Conservation (phyloP, 2,329 filamentous ascomycete genomes). For the Monosporascus sp. region DNA sequence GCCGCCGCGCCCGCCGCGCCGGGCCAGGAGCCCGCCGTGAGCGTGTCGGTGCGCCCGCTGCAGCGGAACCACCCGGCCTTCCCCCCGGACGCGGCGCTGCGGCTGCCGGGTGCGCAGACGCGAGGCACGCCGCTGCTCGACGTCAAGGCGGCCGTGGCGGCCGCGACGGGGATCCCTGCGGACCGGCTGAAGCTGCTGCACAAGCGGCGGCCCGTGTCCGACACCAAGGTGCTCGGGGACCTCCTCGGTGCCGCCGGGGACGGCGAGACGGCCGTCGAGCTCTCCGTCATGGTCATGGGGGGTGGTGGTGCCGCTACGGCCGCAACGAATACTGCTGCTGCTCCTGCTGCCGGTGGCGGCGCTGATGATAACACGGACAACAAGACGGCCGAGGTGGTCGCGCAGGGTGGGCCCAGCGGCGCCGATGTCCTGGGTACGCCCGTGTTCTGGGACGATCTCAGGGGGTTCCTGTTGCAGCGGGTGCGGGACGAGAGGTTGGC, state of each 20-base stretch:
- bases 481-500: constrained; percentile 66
- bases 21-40: constrained; percentile 48
- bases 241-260: constrained; percentile 45
- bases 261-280: constrained; percentile 54
- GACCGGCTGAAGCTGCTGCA: constrained; percentile 82
- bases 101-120: constrained; percentile 52
- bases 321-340: constrained; percentile 31
- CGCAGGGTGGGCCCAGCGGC: constrained; percentile 47
- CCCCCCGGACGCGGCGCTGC: constrained; percentile 49
- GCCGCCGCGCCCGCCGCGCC: constrained; percentile 36
- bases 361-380: too few relatives aligned
- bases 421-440: constrained; percentile 59
- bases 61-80: constrained; percentile 63
- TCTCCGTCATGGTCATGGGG: constrained; percentile 84
- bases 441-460: constrained; percentile 83
- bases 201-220: constrained; percentile 79
- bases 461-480: constrained; percentile 73
- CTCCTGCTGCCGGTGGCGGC: constrained; percentile 8
- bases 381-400: constrained; percentile 33
- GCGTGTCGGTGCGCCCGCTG: constrained; percentile 66
- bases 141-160: constrained; percentile 65
- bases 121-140: constrained; percentile 71
- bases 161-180: constrained; percentile 57
- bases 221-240: constrained; percentile 73
- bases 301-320: constrained; percentile 60